Percentiles rank a stretch among this genome's conserved stretches.
Conservation (phyloP, 2,329 filamentous ascomycete genomes). For the Paracoccidioides lutzii region DNA sequence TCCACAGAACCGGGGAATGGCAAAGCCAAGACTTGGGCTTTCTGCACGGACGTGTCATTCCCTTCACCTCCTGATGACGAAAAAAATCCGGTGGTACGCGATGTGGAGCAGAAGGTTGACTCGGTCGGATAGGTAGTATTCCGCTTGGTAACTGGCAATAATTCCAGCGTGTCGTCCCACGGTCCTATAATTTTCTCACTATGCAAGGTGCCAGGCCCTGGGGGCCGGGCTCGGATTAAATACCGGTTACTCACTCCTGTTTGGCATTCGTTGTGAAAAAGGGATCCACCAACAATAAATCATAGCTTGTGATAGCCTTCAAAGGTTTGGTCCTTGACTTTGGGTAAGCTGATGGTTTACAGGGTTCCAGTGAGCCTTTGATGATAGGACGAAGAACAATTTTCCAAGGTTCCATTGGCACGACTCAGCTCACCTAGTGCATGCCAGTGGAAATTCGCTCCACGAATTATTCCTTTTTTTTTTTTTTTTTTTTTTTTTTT, state of each 20-base stretch:
- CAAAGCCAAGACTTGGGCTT: background rate
- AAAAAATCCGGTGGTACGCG: background rate
- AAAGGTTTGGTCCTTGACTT: background rate
- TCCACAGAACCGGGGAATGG: background rate
- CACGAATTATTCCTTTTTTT: background rate
- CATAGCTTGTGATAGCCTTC: background rate
- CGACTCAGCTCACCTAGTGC: background rate
- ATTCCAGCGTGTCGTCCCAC: background rate
- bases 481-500: background rate
- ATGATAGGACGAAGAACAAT: constrained; percentile 2
- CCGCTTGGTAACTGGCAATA: background rate
- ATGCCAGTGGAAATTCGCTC: background rate
- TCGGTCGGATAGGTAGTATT: background rate
- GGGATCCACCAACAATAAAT: background rate
- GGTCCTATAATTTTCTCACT: background rate
- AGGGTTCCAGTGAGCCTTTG: background rate
- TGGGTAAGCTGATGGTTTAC: background rate
- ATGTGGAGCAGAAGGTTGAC: background rate
- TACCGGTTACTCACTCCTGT: background rate
- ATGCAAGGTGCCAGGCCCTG: background rate
- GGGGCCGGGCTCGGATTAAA: background rate
- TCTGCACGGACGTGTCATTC: background rate
- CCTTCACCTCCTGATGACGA: background rate
- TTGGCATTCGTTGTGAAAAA: no score
- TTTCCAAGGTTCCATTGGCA: background rate